phyloP scores from a whole-genome alignment of 148 eudicot genomes.

The Heliosperma pusillum region DNA sequence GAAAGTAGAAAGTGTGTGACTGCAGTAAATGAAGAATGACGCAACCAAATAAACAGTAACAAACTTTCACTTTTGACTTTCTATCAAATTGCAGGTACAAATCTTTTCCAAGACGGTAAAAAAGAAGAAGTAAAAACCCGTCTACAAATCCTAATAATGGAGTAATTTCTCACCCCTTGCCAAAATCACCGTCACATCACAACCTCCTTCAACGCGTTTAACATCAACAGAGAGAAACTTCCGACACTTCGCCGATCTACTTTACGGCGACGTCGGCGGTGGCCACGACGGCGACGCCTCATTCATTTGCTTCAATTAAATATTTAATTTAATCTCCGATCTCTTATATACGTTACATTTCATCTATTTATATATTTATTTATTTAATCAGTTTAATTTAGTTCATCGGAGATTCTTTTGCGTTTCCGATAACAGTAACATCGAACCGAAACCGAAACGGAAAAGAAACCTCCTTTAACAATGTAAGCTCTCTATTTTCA shows the following conservation, averaged over 20 bases:
- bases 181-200: neutral
- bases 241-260: neutral
- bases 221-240: neutral
- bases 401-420: neutral
- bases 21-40: too few relatives aligned
- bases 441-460: neutral
- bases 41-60: too few relatives aligned
- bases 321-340: neutral
- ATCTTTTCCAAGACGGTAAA: too few relatives aligned
- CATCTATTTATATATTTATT: neutral
- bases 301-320: neutral
- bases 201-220: too few relatives aligned
- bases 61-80: too few relatives aligned
- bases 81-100: too few relatives aligned
- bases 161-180: neutral
- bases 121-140: too few relatives aligned
- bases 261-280: neutral
- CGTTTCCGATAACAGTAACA: neutral
- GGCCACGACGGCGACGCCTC: neutral
- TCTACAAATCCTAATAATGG: neutral
- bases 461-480: neutral
- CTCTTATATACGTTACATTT: neutral
- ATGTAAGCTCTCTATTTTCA: conserved; percentile 22
- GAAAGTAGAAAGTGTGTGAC: too few relatives aligned
- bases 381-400: neutral